A percentile compares a stretch with the other conserved stretches of the same genome.
These are phyloP conservation scores for Paratinospora sagittata DNA, from an alignment of 164 flowering plant species.

Conservation along the genomic window DNA sequence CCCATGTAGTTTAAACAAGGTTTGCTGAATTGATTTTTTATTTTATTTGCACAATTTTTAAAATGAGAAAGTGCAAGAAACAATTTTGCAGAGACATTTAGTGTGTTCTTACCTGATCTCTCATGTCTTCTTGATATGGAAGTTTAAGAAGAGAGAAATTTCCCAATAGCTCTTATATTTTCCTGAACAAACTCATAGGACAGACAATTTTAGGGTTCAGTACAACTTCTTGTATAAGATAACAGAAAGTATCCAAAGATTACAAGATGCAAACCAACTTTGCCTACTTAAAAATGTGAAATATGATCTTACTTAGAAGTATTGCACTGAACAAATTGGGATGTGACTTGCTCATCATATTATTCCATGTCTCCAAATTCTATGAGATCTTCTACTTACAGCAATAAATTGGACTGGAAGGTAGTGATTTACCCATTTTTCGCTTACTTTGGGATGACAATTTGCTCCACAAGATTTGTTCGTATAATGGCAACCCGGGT, in stretches of 20 bases:
- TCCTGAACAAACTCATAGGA: slow-evolving; percentile 3
- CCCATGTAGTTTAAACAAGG: too few species aligned
- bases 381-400: not conserved
- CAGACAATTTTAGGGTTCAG: not conserved
- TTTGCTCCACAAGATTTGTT: not conserved
- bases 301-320: not conserved
- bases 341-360: not conserved
- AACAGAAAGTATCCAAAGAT: not conserved
- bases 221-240: not conserved
- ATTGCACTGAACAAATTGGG: not conserved
- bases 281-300: not conserved
- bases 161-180: slow-evolving; percentile 1
- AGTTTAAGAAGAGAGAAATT: slow-evolving; percentile 1
- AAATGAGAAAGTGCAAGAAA: not conserved
- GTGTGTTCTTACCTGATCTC: not conserved
- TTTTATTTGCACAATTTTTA: too few species aligned
- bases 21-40: too few species aligned
- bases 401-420: not conserved
- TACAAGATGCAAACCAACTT: not conserved
- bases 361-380: not conserved
- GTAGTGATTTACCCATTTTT: not conserved
- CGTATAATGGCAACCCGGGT: not conserved
- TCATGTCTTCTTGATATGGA: not conserved
- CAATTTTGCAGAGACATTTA: not conserved
- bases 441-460: not conserved